Percentiles rank a stretch among this genome's conserved stretches.
phyloP scores from a whole-genome alignment of 805 yeast species.

The Lachancea quebecensis region DNA sequence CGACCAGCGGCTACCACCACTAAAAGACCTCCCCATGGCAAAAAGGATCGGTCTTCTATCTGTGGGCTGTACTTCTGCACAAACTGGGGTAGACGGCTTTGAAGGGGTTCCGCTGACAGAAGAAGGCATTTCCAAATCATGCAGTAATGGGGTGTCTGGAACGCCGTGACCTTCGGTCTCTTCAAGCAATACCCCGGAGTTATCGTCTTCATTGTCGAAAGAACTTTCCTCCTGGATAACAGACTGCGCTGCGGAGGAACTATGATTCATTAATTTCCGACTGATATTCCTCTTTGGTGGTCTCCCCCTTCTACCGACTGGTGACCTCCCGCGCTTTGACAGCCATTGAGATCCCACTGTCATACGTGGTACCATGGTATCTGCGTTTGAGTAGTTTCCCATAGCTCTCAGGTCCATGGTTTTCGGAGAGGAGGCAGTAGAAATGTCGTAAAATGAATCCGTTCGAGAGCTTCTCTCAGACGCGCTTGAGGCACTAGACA shows the following conservation, averaged over 20 bases:
- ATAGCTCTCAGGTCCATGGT: conserved; percentile 15
- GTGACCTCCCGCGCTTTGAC: conserved; percentile 22
- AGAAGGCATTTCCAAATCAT: neutral
- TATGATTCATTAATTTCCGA: conserved; percentile 16
- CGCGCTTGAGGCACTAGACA: conserved; percentile 34
- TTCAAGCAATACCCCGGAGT: conserved; percentile 1
- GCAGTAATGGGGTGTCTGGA: too few species aligned
- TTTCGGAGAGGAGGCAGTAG: conserved; percentile 28
- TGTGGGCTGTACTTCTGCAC: neutral
- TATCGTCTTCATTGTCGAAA: conserved; percentile 18
- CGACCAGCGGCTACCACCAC: conserved; percentile 21
- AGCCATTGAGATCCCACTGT: conserved; percentile 9
- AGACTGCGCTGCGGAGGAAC: conserved; percentile 20
- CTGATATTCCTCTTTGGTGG: conserved; percentile 15
- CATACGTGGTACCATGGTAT: conserved; percentile 9
- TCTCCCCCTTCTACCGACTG: conserved; percentile 16
- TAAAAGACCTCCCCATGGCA: conserved; percentile 8
- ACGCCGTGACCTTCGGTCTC: neutral
- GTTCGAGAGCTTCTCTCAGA: conserved; percentile 36
- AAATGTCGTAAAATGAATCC: conserved; percentile 36
- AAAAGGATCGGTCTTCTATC: conserved; percentile 7
- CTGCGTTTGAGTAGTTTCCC: conserved; percentile 4
- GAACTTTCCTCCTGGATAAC: conserved; percentile 30
- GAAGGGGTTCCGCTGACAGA: conserved; percentile 5
- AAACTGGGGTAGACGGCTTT: conserved; percentile 3